Conservation (phyloP, 805 yeast species). For the Candida koratica region DNA sequence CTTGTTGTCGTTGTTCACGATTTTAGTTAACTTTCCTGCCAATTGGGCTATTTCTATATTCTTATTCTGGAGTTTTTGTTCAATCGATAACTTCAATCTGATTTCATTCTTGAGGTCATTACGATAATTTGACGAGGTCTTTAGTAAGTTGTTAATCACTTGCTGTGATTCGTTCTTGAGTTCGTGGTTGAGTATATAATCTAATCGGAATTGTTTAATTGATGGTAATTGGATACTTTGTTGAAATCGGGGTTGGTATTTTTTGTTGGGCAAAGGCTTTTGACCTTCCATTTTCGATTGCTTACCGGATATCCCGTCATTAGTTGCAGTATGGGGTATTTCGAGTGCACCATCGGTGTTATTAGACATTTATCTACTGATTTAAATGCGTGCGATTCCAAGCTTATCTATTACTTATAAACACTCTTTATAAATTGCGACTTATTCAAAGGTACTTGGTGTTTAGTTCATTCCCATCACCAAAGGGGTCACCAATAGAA, state of each 20-base stretch:
- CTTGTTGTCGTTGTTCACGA: constrained; percentile 11
- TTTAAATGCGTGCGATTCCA: neutral
- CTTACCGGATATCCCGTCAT: neutral
- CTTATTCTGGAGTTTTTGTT: constrained; percentile 39
- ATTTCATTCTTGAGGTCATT: constrained; percentile 34
- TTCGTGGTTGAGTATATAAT: constrained; percentile 23
- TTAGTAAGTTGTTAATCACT: constrained; percentile 25
- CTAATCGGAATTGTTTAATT: constrained; percentile 30
- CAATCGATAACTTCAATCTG: constrained; percentile 29
- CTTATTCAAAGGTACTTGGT: constrained; percentile 2
- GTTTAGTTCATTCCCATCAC: constrained; percentile 27
- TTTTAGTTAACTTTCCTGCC: constrained; percentile 18
- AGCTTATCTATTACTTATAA: too few species aligned
- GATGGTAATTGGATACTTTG: constrained; percentile 19
- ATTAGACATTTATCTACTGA: too few species aligned
- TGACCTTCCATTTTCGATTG: too few species aligned
- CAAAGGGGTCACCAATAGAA: constrained; percentile 36
- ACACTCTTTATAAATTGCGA: too few species aligned
- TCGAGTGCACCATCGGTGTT: neutral
- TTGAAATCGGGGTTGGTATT: constrained; percentile 15
- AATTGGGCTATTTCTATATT: constrained; percentile 35
- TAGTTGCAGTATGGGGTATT: neutral
- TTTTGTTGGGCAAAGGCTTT: constrained; percentile 7
- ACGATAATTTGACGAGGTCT: constrained; percentile 31
- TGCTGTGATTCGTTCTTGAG: constrained; percentile 27